These are phyloP conservation scores for Eragrostis tef DNA, from an alignment of 202 grass and related monocot species.

Conservation along the genomic window DNA sequence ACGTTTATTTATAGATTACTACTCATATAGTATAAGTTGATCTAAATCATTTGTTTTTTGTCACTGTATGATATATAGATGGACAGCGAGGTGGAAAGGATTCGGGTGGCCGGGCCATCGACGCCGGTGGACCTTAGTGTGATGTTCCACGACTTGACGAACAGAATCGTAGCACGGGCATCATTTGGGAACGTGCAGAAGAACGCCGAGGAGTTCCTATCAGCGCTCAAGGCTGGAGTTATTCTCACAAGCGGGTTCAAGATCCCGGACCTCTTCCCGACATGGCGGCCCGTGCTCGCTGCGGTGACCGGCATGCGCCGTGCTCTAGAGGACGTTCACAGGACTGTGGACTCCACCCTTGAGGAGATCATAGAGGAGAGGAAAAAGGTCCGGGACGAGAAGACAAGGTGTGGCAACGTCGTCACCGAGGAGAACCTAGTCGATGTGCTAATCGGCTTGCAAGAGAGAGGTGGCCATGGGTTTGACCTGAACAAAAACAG, in stretches of 20 bases:
- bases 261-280: slow-evolving; percentile 42
- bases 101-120: neutral
- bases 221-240: neutral
- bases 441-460: slow-evolving; percentile 40
- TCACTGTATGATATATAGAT: no score
- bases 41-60: no score
- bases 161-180: slow-evolving; percentile 17
- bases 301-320: slow-evolving; percentile 38
- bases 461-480: neutral
- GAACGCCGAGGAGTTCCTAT: slow-evolving; percentile 19
- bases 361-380: slow-evolving; percentile 31
- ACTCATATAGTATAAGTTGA: no score
- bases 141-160: slow-evolving; percentile 12
- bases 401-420: neutral
- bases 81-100: slow-evolving; percentile 10
- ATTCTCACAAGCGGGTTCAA: slow-evolving; percentile 30
- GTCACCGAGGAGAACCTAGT: slow-evolving; percentile 20
- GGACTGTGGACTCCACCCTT: slow-evolving; percentile 38
- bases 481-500: neutral
- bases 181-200: slow-evolving; percentile 42
- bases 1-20: no score
- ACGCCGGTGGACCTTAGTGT: slow-evolving; percentile 38
- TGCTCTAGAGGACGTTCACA: slow-evolving; percentile 43
- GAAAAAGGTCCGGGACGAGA: neutral
- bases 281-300: slow-evolving; percentile 21